Base-by-base conservation (phyloP, 176 grass and related monocot genomes). In the Urochloa ruziziensis region DNA sequence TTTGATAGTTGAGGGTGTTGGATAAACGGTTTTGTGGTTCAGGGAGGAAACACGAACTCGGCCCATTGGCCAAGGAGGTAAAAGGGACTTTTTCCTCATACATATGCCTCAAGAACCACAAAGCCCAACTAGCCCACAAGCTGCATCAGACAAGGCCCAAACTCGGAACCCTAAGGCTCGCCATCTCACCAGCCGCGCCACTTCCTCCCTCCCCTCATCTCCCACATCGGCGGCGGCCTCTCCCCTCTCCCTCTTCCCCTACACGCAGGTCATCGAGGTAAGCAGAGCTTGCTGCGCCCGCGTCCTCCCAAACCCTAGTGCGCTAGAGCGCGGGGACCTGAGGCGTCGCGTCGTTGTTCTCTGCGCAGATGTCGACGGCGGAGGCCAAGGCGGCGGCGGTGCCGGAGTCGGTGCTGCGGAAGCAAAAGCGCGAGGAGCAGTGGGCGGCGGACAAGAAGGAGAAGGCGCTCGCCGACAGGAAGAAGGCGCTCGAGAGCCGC, bases 321-420 rank as follows among this genome's bases (percentile, higher is more conserved):
- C 30, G 4, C 15, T 1, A 18, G n/a, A 0, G 32, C 70, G 25
- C 6, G 47, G 1, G 42, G 43, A 46, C 28, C 28, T 3, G 46
- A 48, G 13, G 0, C 1, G 8, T 1, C 5, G 14, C 17, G 12
- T 0, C 28, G 21, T 17, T 32, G 19, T 15, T 48, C 13, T 37
- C 34, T 32, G 67, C 70, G 23, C 42, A 83, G 69, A 83, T 81
- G 94, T 7, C 52, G 52, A 7, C 52, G 21, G 51, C 51, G 51
- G 51, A 53, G 51, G 51, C 51, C 18, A 53, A 53, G 51, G 51
- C 51, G 51, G 52, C 52, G 19, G 52, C 1, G 51, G 52, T 56
- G 52, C 52, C 52, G 52, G 52, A 56, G 21, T 56, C 52, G 7
- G 52, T 56, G 52, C 52, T 56, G 52, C 52, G 52, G 52, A 56